A percentile compares a stretch with the other conserved stretches of the same genome.
phyloP scores from a whole-genome alignment of 208 protist genomes.

The Tritrichomonas foetus region DNA sequence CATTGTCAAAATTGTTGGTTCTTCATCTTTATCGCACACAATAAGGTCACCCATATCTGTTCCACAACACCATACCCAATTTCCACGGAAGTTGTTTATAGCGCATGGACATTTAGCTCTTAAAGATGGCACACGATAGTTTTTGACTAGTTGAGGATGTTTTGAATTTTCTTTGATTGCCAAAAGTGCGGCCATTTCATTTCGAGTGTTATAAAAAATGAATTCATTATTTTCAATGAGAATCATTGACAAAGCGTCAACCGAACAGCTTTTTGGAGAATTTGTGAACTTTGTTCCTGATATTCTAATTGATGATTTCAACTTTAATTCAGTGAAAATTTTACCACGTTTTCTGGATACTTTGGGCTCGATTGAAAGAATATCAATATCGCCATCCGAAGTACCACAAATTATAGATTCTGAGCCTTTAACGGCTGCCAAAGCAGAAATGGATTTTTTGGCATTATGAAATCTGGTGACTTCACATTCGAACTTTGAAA shows the following conservation, averaged over 20 bases:
- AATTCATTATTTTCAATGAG: background rate
- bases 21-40: background rate
- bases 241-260: background rate
- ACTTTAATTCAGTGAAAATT: background rate
- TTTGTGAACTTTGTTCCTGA: background rate
- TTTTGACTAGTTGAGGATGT: background rate
- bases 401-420: background rate
- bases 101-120: constrained; percentile 20
- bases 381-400: constrained; percentile 33
- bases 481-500: background rate
- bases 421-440: background rate
- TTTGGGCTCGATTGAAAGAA: background rate
- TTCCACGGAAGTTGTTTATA: background rate
- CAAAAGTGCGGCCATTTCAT: background rate
- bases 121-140: background rate
- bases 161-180: background rate
- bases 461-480: background rate
- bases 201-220: background rate
- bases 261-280: background rate
- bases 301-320: background rate
- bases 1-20: background rate
- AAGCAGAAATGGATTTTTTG: background rate
- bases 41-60: constrained; percentile 35
- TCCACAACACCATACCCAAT: background rate
- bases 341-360: background rate